These are phyloP conservation scores for Magnaporthiopsis rhizophila DNA, from an alignment of 2,329 filamentous ascomycete species.

Conservation along the genomic window DNA sequence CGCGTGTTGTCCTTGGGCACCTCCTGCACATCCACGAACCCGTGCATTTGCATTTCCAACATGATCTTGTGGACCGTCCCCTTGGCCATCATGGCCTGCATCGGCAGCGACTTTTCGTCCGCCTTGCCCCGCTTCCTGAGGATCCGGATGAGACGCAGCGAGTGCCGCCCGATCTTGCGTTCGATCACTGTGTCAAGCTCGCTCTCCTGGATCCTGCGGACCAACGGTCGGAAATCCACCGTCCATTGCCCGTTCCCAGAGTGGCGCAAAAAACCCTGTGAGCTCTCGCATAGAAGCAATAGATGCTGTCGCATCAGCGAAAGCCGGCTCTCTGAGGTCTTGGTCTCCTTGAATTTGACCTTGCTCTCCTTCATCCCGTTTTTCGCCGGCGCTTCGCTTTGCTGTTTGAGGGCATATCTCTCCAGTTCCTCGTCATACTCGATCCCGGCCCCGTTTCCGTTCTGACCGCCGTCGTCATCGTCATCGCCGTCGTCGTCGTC, in stretches of 20 bases:
- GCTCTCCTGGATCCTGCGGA: slow-evolving; percentile 61
- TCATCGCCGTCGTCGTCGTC: slow-evolving; percentile 27
- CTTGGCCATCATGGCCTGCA: slow-evolving; percentile 74
- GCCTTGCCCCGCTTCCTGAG: slow-evolving; percentile 81
- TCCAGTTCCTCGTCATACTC: slow-evolving; percentile 15
- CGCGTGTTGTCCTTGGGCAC: slow-evolving; percentile 82
- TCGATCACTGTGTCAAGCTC: slow-evolving; percentile 79
- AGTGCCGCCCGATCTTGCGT: slow-evolving; percentile 66
- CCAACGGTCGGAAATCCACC: slow-evolving; percentile 70
- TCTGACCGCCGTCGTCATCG: slow-evolving; percentile 18
- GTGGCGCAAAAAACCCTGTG: slow-evolving; percentile 59
- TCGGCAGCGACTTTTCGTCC: slow-evolving; percentile 85
- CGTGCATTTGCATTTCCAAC: slow-evolving; percentile 75
- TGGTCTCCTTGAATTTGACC: slow-evolving; percentile 44
- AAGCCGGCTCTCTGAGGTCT: slow-evolving; percentile 37
- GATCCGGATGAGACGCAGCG: slow-evolving; percentile 77
- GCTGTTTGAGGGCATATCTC: slow-evolving; percentile 13
- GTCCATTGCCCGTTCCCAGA: slow-evolving; percentile 70
- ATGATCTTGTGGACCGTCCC: slow-evolving; percentile 79
- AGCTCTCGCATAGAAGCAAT: slow-evolving; percentile 62
- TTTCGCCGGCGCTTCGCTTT: slow-evolving; percentile 14
- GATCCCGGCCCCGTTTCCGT: slow-evolving; percentile 18
- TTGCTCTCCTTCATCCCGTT: slow-evolving; percentile 25
- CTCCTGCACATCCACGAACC: slow-evolving; percentile 87
- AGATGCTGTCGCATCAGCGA: slow-evolving; percentile 64